Conservation (phyloP, 1,284 basidiomycete species). For the Boletus subluridellus region DNA sequence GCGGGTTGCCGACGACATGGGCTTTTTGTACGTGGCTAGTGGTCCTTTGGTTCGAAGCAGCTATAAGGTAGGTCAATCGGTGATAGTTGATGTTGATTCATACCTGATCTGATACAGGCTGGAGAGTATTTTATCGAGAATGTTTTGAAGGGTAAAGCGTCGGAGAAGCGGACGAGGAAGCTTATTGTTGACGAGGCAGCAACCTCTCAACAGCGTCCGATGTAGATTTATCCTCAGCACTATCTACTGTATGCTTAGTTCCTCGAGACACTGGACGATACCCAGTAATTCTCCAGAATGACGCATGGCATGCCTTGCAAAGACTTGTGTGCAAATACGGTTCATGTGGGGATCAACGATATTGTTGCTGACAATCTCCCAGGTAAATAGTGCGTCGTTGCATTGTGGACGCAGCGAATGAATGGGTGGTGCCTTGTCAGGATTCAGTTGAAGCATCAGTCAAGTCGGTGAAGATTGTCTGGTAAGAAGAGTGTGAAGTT, state of each 20-base stretch:
- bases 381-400: not conserved
- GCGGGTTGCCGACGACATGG: conserved; percentile 83
- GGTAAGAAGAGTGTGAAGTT: not conserved
- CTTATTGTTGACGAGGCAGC: conserved; percentile 30
- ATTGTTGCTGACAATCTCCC: not conserved
- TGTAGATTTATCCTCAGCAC: conserved; percentile 6
- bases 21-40: conserved; percentile 96
- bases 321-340: not conserved
- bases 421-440: not conserved
- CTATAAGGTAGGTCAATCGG: conserved; percentile 73
- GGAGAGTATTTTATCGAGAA: conserved; percentile 93
- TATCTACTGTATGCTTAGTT: not conserved
- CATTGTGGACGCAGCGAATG: not conserved
- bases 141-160: conserved; percentile 63
- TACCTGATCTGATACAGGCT: conserved; percentile 48
- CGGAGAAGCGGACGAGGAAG: conserved; percentile 41
- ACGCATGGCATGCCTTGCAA: not conserved
- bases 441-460: not conserved
- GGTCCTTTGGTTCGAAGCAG: conserved; percentile 94
- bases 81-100: conserved; percentile 2
- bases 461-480: not conserved
- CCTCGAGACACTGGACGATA: not conserved
- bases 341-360: not conserved
- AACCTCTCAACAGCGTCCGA: conserved; percentile 1
- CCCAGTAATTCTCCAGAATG: not conserved